These are phyloP conservation scores for Poa annua DNA, from an alignment of 176 grass and related monocot species.

Conservation along the genomic window DNA sequence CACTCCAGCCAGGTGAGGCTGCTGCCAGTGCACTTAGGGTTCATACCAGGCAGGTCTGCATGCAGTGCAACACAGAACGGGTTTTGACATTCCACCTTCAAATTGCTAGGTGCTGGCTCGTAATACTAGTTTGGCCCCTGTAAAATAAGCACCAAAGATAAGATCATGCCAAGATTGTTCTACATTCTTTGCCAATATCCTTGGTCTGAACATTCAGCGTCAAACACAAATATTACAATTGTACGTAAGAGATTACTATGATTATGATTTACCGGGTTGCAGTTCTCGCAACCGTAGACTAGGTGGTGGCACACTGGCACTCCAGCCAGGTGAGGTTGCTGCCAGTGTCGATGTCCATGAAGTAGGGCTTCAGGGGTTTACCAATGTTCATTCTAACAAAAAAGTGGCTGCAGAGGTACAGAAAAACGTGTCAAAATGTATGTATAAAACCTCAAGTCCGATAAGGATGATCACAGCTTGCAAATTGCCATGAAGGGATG, in stretches of 20 bases:
- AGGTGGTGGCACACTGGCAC: constrained; percentile 58
- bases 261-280: constrained; percentile 37
- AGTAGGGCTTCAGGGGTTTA: constrained; percentile 52
- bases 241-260: background rate
- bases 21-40: constrained; percentile 45
- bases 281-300: constrained; percentile 17
- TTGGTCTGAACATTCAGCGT: background rate
- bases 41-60: background rate
- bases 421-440: background rate
- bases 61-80: constrained; percentile 43
- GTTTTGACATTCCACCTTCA: constrained; percentile 25
- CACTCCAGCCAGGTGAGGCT: constrained; percentile 78
- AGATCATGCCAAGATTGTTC: background rate
- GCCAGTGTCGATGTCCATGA: constrained; percentile 72
- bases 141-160: background rate
- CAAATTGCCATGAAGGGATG: background rate
- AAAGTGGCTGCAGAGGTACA: constrained; percentile 43
- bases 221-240: background rate
- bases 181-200: background rate
- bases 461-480: constrained; percentile 20
- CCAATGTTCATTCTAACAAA: constrained; percentile 62
- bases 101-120: constrained; percentile 27
- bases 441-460: background rate
- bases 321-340: constrained; percentile 78
- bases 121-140: constrained; percentile 57